Percentiles rank a stretch among this genome's conserved stretches.
phyloP scores from a whole-genome alignment of 2,329 filamentous ascomycete species.

The Colletotrichum chrysophilum region DNA sequence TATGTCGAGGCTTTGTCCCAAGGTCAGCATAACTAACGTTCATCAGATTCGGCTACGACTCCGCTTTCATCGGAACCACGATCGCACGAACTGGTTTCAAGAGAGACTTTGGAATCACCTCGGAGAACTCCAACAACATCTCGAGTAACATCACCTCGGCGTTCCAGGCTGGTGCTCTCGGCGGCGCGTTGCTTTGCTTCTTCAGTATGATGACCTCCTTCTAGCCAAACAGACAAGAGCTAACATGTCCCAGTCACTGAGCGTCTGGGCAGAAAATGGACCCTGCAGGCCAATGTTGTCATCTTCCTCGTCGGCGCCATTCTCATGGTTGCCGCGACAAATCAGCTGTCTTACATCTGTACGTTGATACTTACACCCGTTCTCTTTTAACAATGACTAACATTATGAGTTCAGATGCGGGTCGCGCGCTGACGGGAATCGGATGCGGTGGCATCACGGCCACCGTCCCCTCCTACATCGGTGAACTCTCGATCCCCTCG shows the following conservation, averaged over 20 bases:
- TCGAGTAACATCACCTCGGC: slow-evolving; percentile 50
- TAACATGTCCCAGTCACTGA: slow-evolving; percentile 40
- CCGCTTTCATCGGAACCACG: slow-evolving; percentile 59
- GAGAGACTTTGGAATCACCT: slow-evolving; percentile 40
- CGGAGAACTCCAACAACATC: slow-evolving; percentile 32
- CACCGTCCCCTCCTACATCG: slow-evolving; percentile 67
- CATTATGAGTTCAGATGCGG: slow-evolving; percentile 32
- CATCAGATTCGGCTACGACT: slow-evolving; percentile 58
- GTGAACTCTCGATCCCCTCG: slow-evolving; percentile 64
- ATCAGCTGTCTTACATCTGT: slow-evolving; percentile 48
- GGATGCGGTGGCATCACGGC: slow-evolving; percentile 63
- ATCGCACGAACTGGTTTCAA: slow-evolving; percentile 55
- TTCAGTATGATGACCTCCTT: slow-evolving; percentile 28
- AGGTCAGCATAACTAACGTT: too few species aligned
- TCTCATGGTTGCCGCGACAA: slow-evolving; percentile 44
- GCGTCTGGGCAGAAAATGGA: slow-evolving; percentile 53
- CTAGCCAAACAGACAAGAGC: neutral
- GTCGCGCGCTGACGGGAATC: slow-evolving; percentile 62
- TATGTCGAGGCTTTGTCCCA: neutral
- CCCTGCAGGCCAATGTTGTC: slow-evolving; percentile 48
- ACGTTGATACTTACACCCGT: rapidly evolving
- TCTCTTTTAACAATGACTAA: neutral
- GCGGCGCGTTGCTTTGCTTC: slow-evolving; percentile 55
- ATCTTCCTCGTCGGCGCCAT: slow-evolving; percentile 50
- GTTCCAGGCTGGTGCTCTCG: slow-evolving; percentile 57